Evolutionary conservation across 441 rosid genomes (phyloP).

Genomic region (Melastoma candidum): DNA sequence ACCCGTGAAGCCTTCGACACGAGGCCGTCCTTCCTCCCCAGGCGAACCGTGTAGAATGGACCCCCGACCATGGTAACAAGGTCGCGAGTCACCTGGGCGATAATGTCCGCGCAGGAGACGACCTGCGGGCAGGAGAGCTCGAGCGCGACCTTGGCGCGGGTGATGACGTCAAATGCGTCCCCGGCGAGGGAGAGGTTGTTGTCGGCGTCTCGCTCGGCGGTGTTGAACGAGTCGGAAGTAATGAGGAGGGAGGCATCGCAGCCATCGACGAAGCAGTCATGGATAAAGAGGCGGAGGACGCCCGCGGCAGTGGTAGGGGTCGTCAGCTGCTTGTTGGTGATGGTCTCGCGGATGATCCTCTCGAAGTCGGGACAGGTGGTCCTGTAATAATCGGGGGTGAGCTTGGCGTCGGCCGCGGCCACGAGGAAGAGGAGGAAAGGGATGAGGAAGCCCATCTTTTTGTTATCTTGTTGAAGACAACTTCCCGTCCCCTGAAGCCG

Average conservation of each 20-base stretch:
- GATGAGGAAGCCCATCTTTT: constrained; percentile 8
- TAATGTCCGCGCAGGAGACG: constrained; percentile 19
- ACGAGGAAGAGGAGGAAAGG: constrained; percentile 18
- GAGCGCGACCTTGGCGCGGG: constrained; percentile 15
- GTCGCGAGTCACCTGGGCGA: constrained; percentile 20
- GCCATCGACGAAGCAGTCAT: constrained; percentile 52
- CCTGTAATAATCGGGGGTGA: constrained; percentile 37
- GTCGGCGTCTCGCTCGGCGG: constrained; percentile 17
- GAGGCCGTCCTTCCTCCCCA: constrained; percentile 18
- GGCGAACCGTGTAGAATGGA: constrained; percentile 15
- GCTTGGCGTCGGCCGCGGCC: constrained; percentile 22
- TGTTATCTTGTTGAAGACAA: too few relatives aligned
- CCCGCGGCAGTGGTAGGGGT: constrained; percentile 64
- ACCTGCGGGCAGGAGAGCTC: constrained; percentile 19
- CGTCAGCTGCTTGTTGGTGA: constrained; percentile 56
- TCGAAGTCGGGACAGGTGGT: constrained; percentile 44
- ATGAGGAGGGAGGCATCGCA: constrained; percentile 24
- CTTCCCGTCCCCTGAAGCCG: too few relatives aligned
- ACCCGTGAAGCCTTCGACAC: constrained; percentile 14
- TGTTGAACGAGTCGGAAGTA: constrained; percentile 9
- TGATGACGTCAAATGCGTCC: constrained; percentile 16
- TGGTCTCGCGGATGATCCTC: constrained; percentile 41
- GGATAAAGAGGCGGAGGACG: constrained; percentile 49
- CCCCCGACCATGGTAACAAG: constrained; percentile 18
- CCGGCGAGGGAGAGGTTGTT: constrained; percentile 20